Evolutionary conservation across 2,329 filamentous ascomycete genomes (phyloP).

Genomic region (Fusarium sp.): DNA sequence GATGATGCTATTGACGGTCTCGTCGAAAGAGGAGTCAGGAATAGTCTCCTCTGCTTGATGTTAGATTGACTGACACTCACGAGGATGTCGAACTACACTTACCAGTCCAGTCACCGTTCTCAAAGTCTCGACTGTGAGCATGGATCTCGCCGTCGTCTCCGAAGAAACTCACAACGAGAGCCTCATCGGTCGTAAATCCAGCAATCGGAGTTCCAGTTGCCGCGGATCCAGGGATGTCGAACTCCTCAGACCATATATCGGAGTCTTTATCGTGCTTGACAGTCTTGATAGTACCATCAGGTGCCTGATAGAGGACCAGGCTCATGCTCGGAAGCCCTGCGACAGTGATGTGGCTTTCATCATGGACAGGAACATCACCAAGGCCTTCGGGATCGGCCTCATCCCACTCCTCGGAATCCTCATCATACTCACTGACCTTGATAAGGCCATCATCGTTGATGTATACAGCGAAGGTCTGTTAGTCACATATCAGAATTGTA

Average conservation of each 20-base stretch:
- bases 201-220: neutral
- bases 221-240: neutral
- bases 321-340: neutral
- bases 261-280: neutral
- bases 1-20: neutral
- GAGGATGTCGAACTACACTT: rapidly evolving
- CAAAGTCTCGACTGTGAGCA: neutral
- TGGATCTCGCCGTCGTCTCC: neutral
- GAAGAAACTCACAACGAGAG: neutral
- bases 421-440: neutral
- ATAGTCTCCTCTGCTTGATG: neutral
- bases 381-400: neutral
- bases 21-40: neutral
- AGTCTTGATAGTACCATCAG: neutral
- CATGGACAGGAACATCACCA: neutral
- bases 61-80: rapidly evolving
- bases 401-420: neutral
- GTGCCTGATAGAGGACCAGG: neutral
- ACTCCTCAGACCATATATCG: rapidly evolving
- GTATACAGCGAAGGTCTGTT: neutral
- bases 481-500: neutral
- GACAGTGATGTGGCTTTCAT: neutral
- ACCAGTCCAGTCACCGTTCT: neutral
- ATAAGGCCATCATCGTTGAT: neutral
- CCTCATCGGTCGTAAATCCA: neutral